These are phyloP conservation scores for Xylona heveae DNA, from an alignment of 495 filamentous ascomycete genomes.

Conservation along the genomic window DNA sequence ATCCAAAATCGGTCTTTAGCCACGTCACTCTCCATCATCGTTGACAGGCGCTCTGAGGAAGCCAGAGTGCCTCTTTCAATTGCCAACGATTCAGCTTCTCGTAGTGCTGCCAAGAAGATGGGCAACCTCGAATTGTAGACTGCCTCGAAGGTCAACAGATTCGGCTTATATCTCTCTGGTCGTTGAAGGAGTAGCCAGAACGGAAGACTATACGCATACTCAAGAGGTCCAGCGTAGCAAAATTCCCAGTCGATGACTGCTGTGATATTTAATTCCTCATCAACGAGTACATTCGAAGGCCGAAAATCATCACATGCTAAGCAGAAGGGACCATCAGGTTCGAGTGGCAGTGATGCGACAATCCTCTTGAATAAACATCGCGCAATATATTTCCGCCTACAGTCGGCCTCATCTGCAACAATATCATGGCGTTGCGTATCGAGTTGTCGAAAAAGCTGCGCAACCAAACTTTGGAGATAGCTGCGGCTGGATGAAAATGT, in stretches of 20 bases:
- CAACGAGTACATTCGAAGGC: not conserved
- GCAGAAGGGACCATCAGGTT: constrained; percentile 4
- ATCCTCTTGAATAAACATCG: not conserved
- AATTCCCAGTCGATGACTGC: constrained; percentile 2
- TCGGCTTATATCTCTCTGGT: not conserved
- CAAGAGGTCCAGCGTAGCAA: not conserved
- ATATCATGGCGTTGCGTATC: not conserved
- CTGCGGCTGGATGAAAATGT: not conserved
- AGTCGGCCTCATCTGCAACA: not conserved
- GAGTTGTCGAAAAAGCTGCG: not conserved
- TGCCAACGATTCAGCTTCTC: constrained; percentile 9
- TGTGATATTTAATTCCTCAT: not conserved
- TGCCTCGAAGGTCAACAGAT: constrained; percentile 5
- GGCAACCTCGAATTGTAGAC: constrained; percentile 8
- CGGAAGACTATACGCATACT: not conserved
- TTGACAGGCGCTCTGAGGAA: constrained; percentile 10
- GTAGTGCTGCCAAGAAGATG: constrained; percentile 11
- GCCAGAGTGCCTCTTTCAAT: constrained; percentile 8
- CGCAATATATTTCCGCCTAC: not conserved
- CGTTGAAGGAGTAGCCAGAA: not conserved
- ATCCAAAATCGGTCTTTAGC: constrained; percentile 14
- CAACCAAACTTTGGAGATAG: not conserved
- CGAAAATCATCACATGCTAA: not conserved
- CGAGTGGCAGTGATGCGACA: constrained; percentile 3
- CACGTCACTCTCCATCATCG: constrained; percentile 10